Conservation (phyloP, 1,284 basidiomycete species). For the Agroathelia rolfsii region DNA sequence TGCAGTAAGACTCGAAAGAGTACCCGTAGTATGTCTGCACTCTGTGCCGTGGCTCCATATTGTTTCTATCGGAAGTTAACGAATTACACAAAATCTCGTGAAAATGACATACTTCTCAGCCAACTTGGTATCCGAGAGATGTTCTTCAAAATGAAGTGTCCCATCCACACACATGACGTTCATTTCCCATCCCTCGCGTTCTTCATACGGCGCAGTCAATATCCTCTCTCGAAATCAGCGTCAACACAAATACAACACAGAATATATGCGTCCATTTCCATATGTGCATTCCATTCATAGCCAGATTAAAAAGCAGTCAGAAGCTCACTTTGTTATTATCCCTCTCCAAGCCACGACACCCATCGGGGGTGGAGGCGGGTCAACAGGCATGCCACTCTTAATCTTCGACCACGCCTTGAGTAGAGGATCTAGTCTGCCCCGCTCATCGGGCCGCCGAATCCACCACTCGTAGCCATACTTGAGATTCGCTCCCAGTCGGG, state of each 20-base stretch:
- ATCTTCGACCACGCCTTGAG: conserved; percentile 40
- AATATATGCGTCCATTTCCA: conserved; percentile 11
- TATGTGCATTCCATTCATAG: conserved; percentile 11
- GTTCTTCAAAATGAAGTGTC: conserved; percentile 80
- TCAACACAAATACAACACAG: conserved; percentile 23
- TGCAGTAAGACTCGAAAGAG: conserved; percentile 83
- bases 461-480: conserved; percentile 61
- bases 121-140: conserved; percentile 45
- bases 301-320: conserved; percentile 10
- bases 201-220: conserved; percentile 73
- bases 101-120: conserved; percentile 47
- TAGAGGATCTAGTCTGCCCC: conserved; percentile 55
- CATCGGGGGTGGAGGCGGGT: conserved; percentile 28
- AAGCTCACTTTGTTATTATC: conserved; percentile 79
- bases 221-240: no score
- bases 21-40: conserved; percentile 69
- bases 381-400: conserved; percentile 25
- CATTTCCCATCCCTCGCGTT: conserved; percentile 74
- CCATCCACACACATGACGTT: conserved; percentile 76
- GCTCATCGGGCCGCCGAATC: conserved; percentile 55
- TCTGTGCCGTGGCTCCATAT: conserved; percentile 49
- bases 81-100: conserved; percentile 12
- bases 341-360: conserved; percentile 81
- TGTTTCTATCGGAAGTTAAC: conserved; percentile 34
- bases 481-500: conserved; percentile 52